Evolutionary conservation across 495 filamentous ascomycete genomes (phyloP), one percentile per base, ranked within the genome.

Genomic region (Aspergillus biplanus): DNA sequence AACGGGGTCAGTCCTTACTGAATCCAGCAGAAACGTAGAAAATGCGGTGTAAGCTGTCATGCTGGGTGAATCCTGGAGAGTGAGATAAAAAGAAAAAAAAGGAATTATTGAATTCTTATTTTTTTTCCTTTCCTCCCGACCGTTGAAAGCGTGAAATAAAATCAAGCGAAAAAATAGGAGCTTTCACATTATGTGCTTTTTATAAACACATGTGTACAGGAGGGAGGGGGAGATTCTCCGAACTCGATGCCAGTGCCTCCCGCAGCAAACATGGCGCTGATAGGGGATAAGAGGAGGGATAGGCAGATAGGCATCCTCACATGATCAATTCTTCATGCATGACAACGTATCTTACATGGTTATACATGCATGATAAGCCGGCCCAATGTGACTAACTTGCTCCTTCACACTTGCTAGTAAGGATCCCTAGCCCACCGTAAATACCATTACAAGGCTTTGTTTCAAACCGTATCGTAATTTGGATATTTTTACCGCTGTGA

Each of bases 261-360:
- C 48, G 50, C 61, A 64, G 61, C 62, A 64, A 47, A 54, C 57
- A 59, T 54, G 48, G n/a, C 47, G 42, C 53, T 65, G 47, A 55
- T 58, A 56, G 32, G 53, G 39, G 52, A 59, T 62, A 54, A 54
- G 27, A 44, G 9, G 16, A 56, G 44, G 59, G 33, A 44, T 37
- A 48, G 47, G 52, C 50, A 49, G n/a, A 44, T 50, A 65, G 54
- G 33, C 49, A 61, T 59, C 57, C 68, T 70, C 76, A 78, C 76
- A 78, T 78, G 76, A 78, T 73, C 68, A 49, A 62, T 64, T 75
- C 74, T 78, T 74, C 76, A 78, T 78, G 76, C 75, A 69, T 48
- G 65, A 67, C 64, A 67, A 57, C 21, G 34, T 66, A 64, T 59
- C 64, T 60, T 64, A 62, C 62, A 66, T 65, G 64, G 47, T 49